Base-by-base conservation (phyloP, 2,329 filamentous ascomycete species). In the Colletotrichum tabaci region DNA sequence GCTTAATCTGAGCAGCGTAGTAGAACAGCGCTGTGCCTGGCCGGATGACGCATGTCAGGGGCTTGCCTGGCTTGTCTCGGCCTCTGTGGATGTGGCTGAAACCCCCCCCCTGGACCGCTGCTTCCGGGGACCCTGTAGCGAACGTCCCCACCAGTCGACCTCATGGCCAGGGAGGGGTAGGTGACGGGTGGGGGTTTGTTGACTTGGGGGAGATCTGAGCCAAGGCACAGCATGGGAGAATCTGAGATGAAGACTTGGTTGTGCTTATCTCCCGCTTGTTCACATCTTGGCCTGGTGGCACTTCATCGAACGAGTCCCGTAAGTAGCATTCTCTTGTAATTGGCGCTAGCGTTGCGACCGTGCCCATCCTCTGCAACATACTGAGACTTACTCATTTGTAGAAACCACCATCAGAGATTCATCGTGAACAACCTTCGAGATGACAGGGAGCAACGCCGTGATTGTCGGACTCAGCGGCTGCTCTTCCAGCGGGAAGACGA, bases 401-500 rank as follows among this genome's bases (percentile, higher is more conserved):
- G 12, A 42, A 16, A 35, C 15, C 15, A 42, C 9, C 13, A 7
- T 18, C 8, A 53, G 21, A 42, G 7, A 42, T 10, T 13, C 53
- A 61, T 61, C 35, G 12, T 21, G 60, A 42, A 35, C 15, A 16
- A 4, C 18, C 16, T 2, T 46, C 57, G 74, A 44, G 9, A 85
- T 85, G 81, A 71, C 70, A 3, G 74, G 79, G n/a, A 79, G 76
- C 23, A 87, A 84, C 61, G 87, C 88, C 47, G 80, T 96, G 72
- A 84, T 98, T 53, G 85, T 98, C 66, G 94, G 91, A 71, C 91
- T 98, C 70, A 97, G 94, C 49, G 96, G 96, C 67, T 94, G 93
- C 74, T 98, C 96, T 2, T 97, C 93, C 4, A 96, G 93, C 77
- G 96, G 96, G 72, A 99, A 99, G 85, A 98, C 96, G 2, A 98